These are phyloP conservation scores for Neopestalotiopsis sp. DNA, from an alignment of 2,329 filamentous ascomycete genomes.

Conservation along the genomic window DNA sequence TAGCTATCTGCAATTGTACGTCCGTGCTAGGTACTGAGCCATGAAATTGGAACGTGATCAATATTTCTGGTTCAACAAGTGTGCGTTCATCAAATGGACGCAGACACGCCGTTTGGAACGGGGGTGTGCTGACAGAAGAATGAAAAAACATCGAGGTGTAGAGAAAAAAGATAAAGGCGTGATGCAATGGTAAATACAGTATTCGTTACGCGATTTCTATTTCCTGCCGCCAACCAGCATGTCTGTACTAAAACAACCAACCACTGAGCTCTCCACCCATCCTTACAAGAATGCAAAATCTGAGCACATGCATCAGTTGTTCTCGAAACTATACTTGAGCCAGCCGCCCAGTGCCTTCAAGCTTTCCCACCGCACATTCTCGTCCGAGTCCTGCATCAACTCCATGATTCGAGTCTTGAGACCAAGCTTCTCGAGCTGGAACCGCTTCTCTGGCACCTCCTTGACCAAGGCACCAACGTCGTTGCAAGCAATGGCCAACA, in stretches of 20 bases:
- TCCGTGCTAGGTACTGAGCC: too few relatives aligned
- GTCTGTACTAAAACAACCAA: not conserved
- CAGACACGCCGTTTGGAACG: too few relatives aligned
- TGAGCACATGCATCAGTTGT: slow-evolving; percentile 25
- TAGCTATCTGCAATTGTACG: too few relatives aligned
- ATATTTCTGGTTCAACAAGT: too few relatives aligned
- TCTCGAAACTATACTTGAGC: slow-evolving; percentile 69
- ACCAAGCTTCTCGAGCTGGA: slow-evolving; percentile 80
- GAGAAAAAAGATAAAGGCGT: slow-evolving; percentile 11
- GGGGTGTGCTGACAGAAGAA: not conserved
- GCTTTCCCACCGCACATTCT: slow-evolving; percentile 91
- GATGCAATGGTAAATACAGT: not conserved
- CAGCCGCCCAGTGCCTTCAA: slow-evolving; percentile 77
- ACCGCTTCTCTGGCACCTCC: slow-evolving; percentile 84
- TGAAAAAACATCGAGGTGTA: not conserved
- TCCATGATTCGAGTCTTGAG: slow-evolving; percentile 91
- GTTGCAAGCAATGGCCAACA: slow-evolving; percentile 91
- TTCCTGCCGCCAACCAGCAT: not conserved
- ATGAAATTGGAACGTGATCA: too few relatives aligned
- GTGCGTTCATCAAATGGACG: too few relatives aligned
- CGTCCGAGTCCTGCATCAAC: slow-evolving; percentile 88
- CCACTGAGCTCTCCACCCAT: not conserved
- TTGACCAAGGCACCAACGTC: slow-evolving; percentile 89
- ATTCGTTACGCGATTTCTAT: slow-evolving; percentile 9
- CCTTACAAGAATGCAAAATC: not conserved